Base-by-base conservation (phyloP, 441 rosid genomes). In the Gossypium davidsonii region DNA sequence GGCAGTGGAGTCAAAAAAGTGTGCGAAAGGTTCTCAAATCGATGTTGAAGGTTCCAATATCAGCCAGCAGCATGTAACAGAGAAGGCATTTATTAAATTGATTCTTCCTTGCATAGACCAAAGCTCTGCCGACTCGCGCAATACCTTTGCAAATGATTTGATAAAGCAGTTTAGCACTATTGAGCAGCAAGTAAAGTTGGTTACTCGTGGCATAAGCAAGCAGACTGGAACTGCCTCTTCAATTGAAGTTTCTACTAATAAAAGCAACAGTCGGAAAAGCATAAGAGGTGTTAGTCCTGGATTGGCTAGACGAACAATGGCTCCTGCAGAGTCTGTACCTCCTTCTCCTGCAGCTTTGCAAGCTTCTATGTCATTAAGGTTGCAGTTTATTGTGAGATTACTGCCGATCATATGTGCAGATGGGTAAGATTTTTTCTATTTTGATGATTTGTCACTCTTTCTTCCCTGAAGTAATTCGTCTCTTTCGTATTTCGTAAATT, bases 61-160 rank as follows among this genome's bases (percentile, higher is more conserved):
- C 65, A 74, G 78, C 77, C 89, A 79, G 79, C 96, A 85, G 77
- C 73, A 82, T 63, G 83, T 85, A 74, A 90, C 93, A 8, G 99
- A 94, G 86, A 96, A 88, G 80, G 98, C 99, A 71, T 87, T 96
- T 42, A 79, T 91, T 77, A 89, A 92, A 75, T 82, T 96, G 70
- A 90, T 96, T 79, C 96, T 96, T 82, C 97, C 98, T 59, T 96
- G 99, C 87, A 93, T 96, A 72, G 98, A 94, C 79, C 98, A 88
- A 81, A 92, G 98, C 81, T 96, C 99, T 46, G 93, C 90, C 71
- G 97, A 92, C 21, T 91, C 98, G 3, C 88, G 96, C 68, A 90
- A 84, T 80, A 87, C 86, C 26, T 94, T 96, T 82, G 98, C 94
- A 18, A 90, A 78, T 83, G 98, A 96, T 81, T 84, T 96, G 87